Evolutionary conservation across 345 rosid species (phyloP), one percentile per base, ranked within the genome.

Genomic region (Microthlaspi erraticum): DNA sequence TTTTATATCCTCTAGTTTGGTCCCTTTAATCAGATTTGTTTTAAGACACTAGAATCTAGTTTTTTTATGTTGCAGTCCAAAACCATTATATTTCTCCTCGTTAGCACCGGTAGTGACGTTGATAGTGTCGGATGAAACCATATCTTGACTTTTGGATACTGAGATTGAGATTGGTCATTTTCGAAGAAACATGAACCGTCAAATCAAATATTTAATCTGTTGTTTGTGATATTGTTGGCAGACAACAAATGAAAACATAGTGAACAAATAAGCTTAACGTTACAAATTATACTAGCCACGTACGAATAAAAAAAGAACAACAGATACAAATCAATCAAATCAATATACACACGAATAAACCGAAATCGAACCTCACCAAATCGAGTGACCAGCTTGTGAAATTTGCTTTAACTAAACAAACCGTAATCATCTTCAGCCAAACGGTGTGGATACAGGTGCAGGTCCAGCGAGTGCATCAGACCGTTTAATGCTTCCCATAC

Each of bases 401-500:
- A 48, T 10, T 10, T 64, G 45, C 41, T 17, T 8, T 36, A 54
- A 63, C 14, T 4, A 55, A 56, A 46, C 50, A 34, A 64, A 26
- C 23, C 43, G 11, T 45, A 18, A 16, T 18, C 13, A 29, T 16
- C 14, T 75, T 85, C 77, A 94, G 82, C 98, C 98, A 7, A 94
- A 91, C 6, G 98, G 99, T 12, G 98, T 82, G 58, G 96, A 79
- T 38, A 82, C 90, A 7, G 92, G 78, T 17, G 18, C 85, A 4
- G 88, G 87, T 38, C 89, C 99, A 13, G 88, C 75, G 13, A 88
- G 77, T 13, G 97, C 95, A 69, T 94, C 99, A 26, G 99, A 94
- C 51, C 99, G 82, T 80, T 89, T 88, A 33, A 94, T 88, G 53
- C 89, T 87, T 78, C 99, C 99, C 99, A 94, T 91, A 49, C 99